Evolutionary conservation across 352 stramenopile genomes (phyloP).

Genomic region (Phytopythium litorale): DNA sequence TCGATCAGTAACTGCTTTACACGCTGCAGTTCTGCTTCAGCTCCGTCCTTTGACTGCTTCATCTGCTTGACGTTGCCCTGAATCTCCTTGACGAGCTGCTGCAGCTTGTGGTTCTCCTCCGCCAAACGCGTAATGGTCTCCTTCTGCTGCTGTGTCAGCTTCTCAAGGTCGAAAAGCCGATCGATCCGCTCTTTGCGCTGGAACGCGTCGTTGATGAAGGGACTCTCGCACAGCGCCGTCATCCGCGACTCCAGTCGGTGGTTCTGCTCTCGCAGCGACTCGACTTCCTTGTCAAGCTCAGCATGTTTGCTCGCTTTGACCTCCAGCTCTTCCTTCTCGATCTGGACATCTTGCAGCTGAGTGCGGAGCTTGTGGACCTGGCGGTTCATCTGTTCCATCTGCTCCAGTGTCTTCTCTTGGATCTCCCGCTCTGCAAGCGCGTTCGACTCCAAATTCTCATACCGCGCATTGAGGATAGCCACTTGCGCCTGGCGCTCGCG

Average conservation of each 20-base stretch:
- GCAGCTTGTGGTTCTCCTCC: conserved; percentile 79
- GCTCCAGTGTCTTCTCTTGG: conserved; percentile 84
- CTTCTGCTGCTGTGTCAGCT: conserved; percentile 75
- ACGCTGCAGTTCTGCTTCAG: conserved; percentile 59
- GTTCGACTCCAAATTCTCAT: conserved; percentile 88
- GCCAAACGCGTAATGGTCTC: conserved; percentile 58
- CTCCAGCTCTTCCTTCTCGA: conserved; percentile 82
- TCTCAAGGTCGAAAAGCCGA: conserved; percentile 85
- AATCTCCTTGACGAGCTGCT: conserved; percentile 75
- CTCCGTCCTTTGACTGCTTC: conserved; percentile 67
- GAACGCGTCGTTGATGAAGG: conserved; percentile 92
- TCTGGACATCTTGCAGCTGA: conserved; percentile 68
- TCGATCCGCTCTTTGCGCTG: conserved; percentile 84
- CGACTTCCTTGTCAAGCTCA: conserved; percentile 82
- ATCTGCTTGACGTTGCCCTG: conserved; percentile 81
- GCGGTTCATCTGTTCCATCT: conserved; percentile 91
- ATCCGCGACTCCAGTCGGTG: conserved; percentile 88
- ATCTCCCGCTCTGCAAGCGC: conserved; percentile 79
- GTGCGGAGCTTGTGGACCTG: conserved; percentile 87
- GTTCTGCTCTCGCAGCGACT: conserved; percentile 75
- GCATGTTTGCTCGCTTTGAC: conserved; percentile 46
- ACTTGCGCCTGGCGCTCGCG: conserved; percentile 80
- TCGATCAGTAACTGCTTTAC: conserved; percentile 68
- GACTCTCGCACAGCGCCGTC: conserved; percentile 89
- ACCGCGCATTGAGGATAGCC: conserved; percentile 83